Evolutionary conservation across 176 grass and related monocot species (phyloP).

Genomic region (Poa annua): DNA sequence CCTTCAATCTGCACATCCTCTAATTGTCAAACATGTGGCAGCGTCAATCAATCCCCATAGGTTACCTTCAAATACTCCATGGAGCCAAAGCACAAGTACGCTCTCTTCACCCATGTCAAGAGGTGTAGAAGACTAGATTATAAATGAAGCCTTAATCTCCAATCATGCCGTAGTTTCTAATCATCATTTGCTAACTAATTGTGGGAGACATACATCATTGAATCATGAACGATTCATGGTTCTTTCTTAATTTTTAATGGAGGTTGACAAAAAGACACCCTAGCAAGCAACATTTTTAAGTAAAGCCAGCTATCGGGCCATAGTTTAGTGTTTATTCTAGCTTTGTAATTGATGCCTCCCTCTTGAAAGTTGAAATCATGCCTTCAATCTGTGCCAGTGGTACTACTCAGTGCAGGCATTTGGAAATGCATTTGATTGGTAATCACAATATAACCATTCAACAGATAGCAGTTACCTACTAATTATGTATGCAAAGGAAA

Average conservation of each 20-base stretch:
- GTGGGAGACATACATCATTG: slow-evolving; percentile 64
- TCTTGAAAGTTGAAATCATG: slow-evolving; percentile 38
- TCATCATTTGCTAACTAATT: slow-evolving; percentile 54
- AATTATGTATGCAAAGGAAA: background rate
- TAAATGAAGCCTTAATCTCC: slow-evolving; percentile 42
- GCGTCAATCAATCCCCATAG: slow-evolving; percentile 17
- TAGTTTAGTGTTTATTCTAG: slow-evolving; percentile 46
- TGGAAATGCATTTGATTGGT: slow-evolving; percentile 31
- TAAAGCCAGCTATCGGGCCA: slow-evolving; percentile 52
- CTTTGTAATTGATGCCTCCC: slow-evolving; percentile 35
- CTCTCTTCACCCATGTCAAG: slow-evolving; percentile 37
- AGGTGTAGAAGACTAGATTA: slow-evolving; percentile 22
- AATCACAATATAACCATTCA: slow-evolving; percentile 19
- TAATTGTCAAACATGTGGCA: slow-evolving; percentile 1
- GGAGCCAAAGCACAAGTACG: slow-evolving; percentile 32
- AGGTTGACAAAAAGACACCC: slow-evolving; percentile 53
- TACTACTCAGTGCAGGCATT: slow-evolving; percentile 25
- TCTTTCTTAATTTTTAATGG: slow-evolving; percentile 47
- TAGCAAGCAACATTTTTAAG: slow-evolving; percentile 52
- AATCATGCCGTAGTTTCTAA: slow-evolving; percentile 44
- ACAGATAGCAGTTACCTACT: background rate
- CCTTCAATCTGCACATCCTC: slow-evolving; percentile 8
- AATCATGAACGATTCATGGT: slow-evolving; percentile 46
- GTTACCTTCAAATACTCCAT: slow-evolving; percentile 26
- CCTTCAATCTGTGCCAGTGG: slow-evolving; percentile 6